Evolutionary conservation across 257 asterid species (phyloP), one percentile per base, ranked within the genome.

Genomic region (Mentha longifolia): DNA sequence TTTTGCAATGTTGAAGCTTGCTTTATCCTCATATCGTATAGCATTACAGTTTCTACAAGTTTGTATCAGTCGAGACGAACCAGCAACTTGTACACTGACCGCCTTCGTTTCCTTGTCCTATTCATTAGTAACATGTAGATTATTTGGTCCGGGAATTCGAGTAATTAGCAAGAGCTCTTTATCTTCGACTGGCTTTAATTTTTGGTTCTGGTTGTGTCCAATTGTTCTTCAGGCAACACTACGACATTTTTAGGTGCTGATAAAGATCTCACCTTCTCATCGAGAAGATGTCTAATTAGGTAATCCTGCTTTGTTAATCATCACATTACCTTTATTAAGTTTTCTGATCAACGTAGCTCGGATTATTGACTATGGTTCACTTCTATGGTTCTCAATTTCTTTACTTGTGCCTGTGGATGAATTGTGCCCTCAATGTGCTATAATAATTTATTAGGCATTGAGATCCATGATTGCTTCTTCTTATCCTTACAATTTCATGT

Each of bases 261-360:
- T 73, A 79, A 71, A 51, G 72, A 76, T 66, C 35, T 61, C 72
- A 35, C 50, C 20, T 71, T 71, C 76, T 61, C 68, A 52, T 68
- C 64, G 16, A 70, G 74, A 68, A 77, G 73, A 76, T 47, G 50
- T 59, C 73, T 61, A 35, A 65, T 75, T 41, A 86, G 98, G 97
- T 88, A 85, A 67, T 28, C 62, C 52, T 51, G 52, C 60, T 61
- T 67, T 47, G 25, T 70, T 70, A 14, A 3, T 52, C 28, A 9
- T 14, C 25, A 3, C 51, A 19, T 49, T 62, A 37, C 74, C 17
- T 61, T 16, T 58, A 13, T 55, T 74, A 46, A 50, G 71, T 54
- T 67, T 62, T 74, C n/a, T 52, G 31, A 19, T 61, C 3, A 13
- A 39, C 15, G 4, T n/a, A 20, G 35, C 74, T 65, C 73, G 47